Evolutionary conservation across 768 basidiomycete species (phyloP), one percentile per base, ranked within the genome.

Genomic region (Thelephora ganbajun): DNA sequence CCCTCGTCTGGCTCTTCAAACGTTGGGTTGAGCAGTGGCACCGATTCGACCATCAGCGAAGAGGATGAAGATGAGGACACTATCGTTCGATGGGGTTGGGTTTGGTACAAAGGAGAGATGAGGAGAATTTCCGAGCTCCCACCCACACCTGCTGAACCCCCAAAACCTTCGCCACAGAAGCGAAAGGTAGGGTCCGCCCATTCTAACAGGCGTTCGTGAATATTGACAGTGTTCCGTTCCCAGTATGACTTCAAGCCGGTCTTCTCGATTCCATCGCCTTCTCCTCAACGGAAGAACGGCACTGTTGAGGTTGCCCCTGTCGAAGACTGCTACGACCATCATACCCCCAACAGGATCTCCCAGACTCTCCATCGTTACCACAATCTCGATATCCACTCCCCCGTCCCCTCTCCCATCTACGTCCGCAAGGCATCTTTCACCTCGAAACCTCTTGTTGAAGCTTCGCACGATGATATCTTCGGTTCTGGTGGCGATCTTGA

Each of bases 11-110:
- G 26, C 26, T 30, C 5, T 30, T 30, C 26, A 9, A 30, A 41
- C 22, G 39, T 18, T 41, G 39, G 39, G 22, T 22, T 16, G 60
- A 55, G 57, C 57, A 48, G 51, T 56, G 43, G 61, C 58, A 41
- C 54, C 58, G 44, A 68, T 72, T 65, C 68, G 64, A 59, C 35
- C 55, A 33, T 30, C 18, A 39, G 22, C 12, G 39, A 41, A 11
- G 39, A 9, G 16, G 39, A 41, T 41, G 39, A 41, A 41, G 39
- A 41, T 41, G 39, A 41, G 11, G 39, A 41, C 22, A 41, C 39
- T 14, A 41, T 41, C 39, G 39, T 41, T 41, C 39, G 39, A 18
- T 41, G 39, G 39, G 39, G 39, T 41, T 41, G 39, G 39, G 39
- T 41, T 9, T 41, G 39, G 39, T 22, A 41, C 14, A 41, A 41